These are phyloP conservation scores for Nothophoma quercina DNA, from an alignment of 2,329 filamentous ascomycete species.

Conservation along the genomic window DNA sequence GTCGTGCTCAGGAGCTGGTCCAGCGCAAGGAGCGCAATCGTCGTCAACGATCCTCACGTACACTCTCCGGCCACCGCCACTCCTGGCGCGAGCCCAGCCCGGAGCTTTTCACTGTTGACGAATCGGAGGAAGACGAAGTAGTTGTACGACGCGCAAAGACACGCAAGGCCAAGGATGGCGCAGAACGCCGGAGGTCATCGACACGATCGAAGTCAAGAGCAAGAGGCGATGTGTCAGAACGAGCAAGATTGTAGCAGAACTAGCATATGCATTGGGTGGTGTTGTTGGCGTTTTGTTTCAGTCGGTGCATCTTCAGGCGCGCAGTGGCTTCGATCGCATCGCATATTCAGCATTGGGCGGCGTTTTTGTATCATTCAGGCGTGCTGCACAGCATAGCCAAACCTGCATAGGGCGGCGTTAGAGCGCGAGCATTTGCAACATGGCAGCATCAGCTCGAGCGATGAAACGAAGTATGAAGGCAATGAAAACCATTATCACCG, in stretches of 20 bases:
- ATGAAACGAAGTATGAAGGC: neutral
- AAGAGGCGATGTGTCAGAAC: slow-evolving; percentile 37
- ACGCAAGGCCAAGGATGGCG: slow-evolving; percentile 46
- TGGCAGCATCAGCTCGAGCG: slow-evolving; percentile 3
- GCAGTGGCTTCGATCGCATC: slow-evolving; percentile 20
- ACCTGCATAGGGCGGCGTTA: slow-evolving; percentile 39
- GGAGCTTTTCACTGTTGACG: slow-evolving; percentile 53
- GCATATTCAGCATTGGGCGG: slow-evolving; percentile 28
- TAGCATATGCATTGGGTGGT: slow-evolving; percentile 39
- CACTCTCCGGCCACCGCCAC: slow-evolving; percentile 50
- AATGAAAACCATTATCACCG: neutral
- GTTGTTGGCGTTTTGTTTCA: slow-evolving; percentile 29
- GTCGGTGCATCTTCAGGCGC: slow-evolving; percentile 34
- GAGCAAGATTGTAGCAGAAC: slow-evolving; percentile 36
- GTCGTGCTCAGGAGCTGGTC: slow-evolving; percentile 48
- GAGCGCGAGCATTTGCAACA: slow-evolving; percentile 33
- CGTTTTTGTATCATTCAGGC: slow-evolving; percentile 22
- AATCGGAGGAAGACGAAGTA: slow-evolving; percentile 49
- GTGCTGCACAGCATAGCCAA: slow-evolving; percentile 6
- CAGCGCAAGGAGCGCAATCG: slow-evolving; percentile 40
- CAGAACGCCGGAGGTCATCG: slow-evolving; percentile 45
- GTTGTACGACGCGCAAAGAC: slow-evolving; percentile 36
- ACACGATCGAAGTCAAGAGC: slow-evolving; percentile 38
- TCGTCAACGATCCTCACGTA: slow-evolving; percentile 43
- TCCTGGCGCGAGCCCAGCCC: slow-evolving; percentile 53